Evolutionary conservation across 2,329 filamentous ascomycete species (phyloP).

Genomic region (Beauveria australis): DNA sequence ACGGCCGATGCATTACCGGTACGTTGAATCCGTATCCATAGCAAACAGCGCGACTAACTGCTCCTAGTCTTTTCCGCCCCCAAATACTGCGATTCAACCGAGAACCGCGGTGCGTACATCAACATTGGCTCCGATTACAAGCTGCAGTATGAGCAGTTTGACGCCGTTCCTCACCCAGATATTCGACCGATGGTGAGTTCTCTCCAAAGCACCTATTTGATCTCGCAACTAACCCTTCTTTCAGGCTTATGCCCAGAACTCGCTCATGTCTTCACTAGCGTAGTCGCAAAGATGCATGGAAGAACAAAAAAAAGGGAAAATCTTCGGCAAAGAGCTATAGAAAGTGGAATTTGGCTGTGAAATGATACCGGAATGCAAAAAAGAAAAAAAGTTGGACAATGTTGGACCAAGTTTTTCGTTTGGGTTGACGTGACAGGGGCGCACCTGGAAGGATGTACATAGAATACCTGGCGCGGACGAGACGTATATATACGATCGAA

Average conservation of each 20-base stretch:
- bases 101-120: slow-evolving; percentile 98
- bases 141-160: slow-evolving; percentile 86
- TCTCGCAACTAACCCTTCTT: slow-evolving; percentile 17
- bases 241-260: slow-evolving; percentile 77
- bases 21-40: slow-evolving; percentile 22
- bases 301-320: neutral
- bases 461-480: slow-evolving; percentile 5
- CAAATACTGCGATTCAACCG: slow-evolving; percentile 94
- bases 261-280: slow-evolving; percentile 70
- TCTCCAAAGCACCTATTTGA: neutral
- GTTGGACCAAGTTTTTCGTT: neutral
- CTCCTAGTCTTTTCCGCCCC: slow-evolving; percentile 80
- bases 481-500: slow-evolving; percentile 1
- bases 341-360: neutral
- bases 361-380: neutral
- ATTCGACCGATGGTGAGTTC: slow-evolving; percentile 77
- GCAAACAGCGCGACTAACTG: slow-evolving; percentile 19
- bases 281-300: slow-evolving; percentile 27
- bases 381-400: neutral
- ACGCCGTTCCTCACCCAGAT: slow-evolving; percentile 90
- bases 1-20: slow-evolving; percentile 90
- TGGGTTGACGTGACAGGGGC: neutral
- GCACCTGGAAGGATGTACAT: neutral
- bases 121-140: slow-evolving; percentile 90
- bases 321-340: neutral